Evolutionary conservation across 73 alveolate genomes (phyloP), one percentile per base, ranked within the genome.

Genomic region (Uronychia setigera): DNA sequence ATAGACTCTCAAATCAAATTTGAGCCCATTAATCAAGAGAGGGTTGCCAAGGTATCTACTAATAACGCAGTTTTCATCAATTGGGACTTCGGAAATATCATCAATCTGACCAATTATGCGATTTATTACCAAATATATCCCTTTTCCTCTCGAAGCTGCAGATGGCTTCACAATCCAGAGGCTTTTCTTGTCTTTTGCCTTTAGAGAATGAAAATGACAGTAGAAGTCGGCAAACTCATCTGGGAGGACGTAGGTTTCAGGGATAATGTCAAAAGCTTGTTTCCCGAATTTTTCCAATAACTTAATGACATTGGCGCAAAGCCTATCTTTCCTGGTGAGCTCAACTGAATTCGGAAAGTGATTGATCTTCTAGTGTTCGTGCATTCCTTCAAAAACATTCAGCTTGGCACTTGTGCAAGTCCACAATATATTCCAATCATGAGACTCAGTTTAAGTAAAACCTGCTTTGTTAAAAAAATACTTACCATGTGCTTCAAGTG

Each of bases 131-230:
- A 95, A 59, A 79, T 89, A 92, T 27, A 95, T 95, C 14, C 99
- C 99, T 86, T 89, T 94, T 5, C 99, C 99, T 81, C 91, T 89
- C 32, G 97, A 91, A 29, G 94, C 80, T 67, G 93, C 94, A 77
- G 91, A 88, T 19, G 99, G 99, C 84, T 95, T 95, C 35, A 94
- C 93, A 74, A 95, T 95, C 97, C 99, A 96, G 35, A 93, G 59
- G 32, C 89, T 92, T 76, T 89, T 95, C 96, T 95, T 94, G 84
- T 84, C 83, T 59, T 89, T 91, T 78, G 29, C 32, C 46, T 88
- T 93, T 85, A 86, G 60, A 76, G 82, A 82, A 60, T 94, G 88
- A 79, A 92, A 96, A 67, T 94, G 97, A 32, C 91, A 90, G 76
- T 92, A 92, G 86, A 96, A 96, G 74, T 89, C 93, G 1, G 97